These are phyloP conservation scores for Brassica incana DNA, from an alignment of 345 rosid genomes.

Conservation along the genomic window DNA sequence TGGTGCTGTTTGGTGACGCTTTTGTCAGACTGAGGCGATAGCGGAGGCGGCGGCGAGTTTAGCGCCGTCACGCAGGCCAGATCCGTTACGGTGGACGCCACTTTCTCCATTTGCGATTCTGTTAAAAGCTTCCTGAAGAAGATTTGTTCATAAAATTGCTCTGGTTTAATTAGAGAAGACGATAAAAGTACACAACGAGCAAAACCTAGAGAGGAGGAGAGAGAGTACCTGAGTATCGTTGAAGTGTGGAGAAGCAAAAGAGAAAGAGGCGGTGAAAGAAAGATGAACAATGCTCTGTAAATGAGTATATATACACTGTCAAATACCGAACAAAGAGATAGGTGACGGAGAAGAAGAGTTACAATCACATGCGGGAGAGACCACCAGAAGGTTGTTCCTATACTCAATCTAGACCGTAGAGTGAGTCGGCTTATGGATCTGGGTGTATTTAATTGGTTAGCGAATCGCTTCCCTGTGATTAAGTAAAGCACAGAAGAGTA, in stretches of 20 bases:
- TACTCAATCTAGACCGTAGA: neutral
- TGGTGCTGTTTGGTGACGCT: constrained; percentile 32
- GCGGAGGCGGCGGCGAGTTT: constrained; percentile 38
- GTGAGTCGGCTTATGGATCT: neutral
- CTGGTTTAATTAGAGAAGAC: constrained; percentile 15
- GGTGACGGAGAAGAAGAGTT: constrained; percentile 21
- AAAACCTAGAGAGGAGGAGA: constrained; percentile 6
- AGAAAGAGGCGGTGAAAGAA: constrained; percentile 35
- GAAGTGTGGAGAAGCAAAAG: constrained; percentile 6
- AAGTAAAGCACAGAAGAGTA: constrained; percentile 23
- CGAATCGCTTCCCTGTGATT: neutral
- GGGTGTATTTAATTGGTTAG: constrained; percentile 27
- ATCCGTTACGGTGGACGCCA: constrained; percentile 38
- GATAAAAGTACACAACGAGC: neutral
- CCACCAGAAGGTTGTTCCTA: neutral
- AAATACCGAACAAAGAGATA: constrained; percentile 19
- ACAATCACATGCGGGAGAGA: constrained; percentile 7
- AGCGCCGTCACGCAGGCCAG: constrained; percentile 27
- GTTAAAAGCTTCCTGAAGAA: constrained; percentile 31
- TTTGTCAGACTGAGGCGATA: constrained; percentile 31
- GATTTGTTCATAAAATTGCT: neutral
- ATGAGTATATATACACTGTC: constrained; percentile 1
- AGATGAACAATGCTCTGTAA: constrained; percentile 25
- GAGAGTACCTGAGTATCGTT: constrained; percentile 20
- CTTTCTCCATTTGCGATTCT: constrained; percentile 43